Base-by-base conservation (phyloP, 2,329 filamentous ascomycete species). In the Parastagonospora avenae region DNA sequence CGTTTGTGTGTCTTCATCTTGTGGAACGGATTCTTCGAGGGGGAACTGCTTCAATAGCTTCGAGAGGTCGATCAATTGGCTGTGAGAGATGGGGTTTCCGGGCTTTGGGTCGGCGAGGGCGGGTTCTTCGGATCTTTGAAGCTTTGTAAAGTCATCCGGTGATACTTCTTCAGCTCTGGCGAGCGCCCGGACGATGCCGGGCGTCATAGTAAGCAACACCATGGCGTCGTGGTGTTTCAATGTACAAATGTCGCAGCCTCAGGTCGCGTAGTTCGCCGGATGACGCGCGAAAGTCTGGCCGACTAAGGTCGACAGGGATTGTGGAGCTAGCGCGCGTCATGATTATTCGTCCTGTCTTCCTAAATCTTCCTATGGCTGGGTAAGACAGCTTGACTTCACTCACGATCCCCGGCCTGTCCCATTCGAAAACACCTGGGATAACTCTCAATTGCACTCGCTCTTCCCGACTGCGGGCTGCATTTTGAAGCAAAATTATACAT, bases 191-290 rank as follows among this genome's bases (percentile, higher is more conserved):
- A 87, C 83, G 28, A 90, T 84, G 60, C 83, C 78, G 62, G 82
- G 72, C 4, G 89, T 92, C 80, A 91, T 88, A n/a, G 86, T 90
- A 36, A 94, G 84, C 37, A 89, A 79, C 14, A 92, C 89, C 90
- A 93, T 93, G 42, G 37, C 39, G 55, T 27, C 7, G 52, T 12
- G n/a, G 39, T 46, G 41, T 51, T 46, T 14, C 39, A 42, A 24
- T 7, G 46, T 41, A 11, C 33, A 40, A 46, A 39, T 28, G 44
- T 52, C 48, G 51, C 45, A 19, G 50, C 39, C 35, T 35, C 35
- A n/a, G 15, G 10, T 41, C 48, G 36, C 36, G 38, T 39, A 24
- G 35, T 43, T 43, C 42, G 37, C 37, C 19, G 37, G 42, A 46
- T 39, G 39, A 39, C 42, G 42, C 29, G 49, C 44, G 32, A 39